phyloP scores from a whole-genome alignment of 1,139 yeast species.

The Debaryomyces sp. region DNA sequence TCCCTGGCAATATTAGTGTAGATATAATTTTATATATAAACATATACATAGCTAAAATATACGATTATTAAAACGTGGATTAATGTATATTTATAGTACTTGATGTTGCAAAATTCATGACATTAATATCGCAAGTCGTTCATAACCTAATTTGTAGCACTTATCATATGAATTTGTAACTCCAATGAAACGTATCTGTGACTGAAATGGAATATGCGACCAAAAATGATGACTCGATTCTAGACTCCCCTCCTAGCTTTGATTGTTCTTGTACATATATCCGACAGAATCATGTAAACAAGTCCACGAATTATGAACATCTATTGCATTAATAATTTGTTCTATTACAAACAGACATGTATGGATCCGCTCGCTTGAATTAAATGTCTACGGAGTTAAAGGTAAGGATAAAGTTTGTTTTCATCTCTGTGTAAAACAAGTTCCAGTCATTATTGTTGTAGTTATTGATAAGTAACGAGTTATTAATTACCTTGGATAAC shows the following conservation, averaged over 20 bases:
- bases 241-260: slow-evolving; percentile 6
- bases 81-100: background rate
- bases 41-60: background rate
- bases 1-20: background rate
- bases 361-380: slow-evolving; percentile 3
- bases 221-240: slow-evolving; percentile 4
- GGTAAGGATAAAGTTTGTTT: slow-evolving; percentile 6
- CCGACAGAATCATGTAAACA: background rate
- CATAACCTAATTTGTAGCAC: slow-evolving; percentile 3
- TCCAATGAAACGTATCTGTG: background rate
- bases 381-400: slow-evolving; percentile 3
- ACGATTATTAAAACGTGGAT: background rate
- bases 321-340: slow-evolving; percentile 6
- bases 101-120: slow-evolving; percentile 5
- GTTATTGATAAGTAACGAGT: slow-evolving; percentile 15
- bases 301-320: background rate
- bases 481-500: slow-evolving; percentile 25
- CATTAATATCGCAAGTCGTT: background rate
- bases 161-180: background rate
- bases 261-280: background rate
- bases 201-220: background rate
- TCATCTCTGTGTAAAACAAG: slow-evolving; percentile 15
- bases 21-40: background rate
- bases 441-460: slow-evolving; percentile 20
- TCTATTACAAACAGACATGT: slow-evolving; percentile 2